phyloP scores from a whole-genome alignment of 441 rosid species.

The Francoa sonchifolia region DNA sequence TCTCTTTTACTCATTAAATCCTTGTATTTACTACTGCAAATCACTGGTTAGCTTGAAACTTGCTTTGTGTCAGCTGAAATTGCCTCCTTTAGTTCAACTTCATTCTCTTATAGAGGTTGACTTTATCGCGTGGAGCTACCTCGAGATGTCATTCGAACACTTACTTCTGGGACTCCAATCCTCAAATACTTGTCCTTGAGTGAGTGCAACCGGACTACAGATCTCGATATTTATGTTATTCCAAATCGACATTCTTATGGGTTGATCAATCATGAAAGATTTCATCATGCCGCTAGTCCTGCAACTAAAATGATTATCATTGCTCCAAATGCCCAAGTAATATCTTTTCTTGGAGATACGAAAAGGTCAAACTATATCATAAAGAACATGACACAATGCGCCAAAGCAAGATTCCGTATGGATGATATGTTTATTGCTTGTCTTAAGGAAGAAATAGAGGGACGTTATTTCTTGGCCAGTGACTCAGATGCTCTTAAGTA shows the following conservation, averaged over 20 bases:
- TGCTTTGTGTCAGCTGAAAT: background rate
- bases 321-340: background rate
- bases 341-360: background rate
- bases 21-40: conserved; percentile 1
- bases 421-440: background rate
- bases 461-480: background rate
- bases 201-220: conserved; percentile 4
- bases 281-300: background rate
- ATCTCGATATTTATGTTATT: conserved; percentile 1
- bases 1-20: conserved; percentile 1
- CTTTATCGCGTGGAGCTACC: conserved; percentile 3
- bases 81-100: conserved; percentile 3
- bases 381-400: background rate
- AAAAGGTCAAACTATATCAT: background rate
- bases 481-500: background rate
- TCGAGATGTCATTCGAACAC: conserved; percentile 1
- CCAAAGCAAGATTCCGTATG: background rate
- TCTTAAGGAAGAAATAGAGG: background rate
- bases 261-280: background rate
- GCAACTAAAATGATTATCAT: conserved; percentile 1
- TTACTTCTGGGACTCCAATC: conserved; percentile 2
- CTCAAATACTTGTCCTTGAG: background rate
- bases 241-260: background rate
- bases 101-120: conserved; percentile 2
- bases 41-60: conserved; percentile 1